Percentiles rank a stretch among this genome's conserved stretches.
phyloP scores from a whole-genome alignment of 1,139 yeast genomes.

The Yamadazyma sp. region DNA sequence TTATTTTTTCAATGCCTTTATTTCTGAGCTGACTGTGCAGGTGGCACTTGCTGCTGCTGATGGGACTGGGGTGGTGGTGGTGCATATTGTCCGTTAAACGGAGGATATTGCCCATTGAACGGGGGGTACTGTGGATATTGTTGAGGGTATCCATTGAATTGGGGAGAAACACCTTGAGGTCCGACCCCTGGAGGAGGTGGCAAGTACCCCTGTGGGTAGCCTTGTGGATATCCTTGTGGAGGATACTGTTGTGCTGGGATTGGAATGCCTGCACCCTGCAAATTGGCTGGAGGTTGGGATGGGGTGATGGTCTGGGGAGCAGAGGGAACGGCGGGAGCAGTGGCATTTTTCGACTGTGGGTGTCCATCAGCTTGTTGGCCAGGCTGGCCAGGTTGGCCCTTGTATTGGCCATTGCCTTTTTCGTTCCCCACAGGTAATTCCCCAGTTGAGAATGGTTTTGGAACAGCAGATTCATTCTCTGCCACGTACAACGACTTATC shows the following conservation, averaged over 20 bases:
- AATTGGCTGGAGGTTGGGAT: conserved; percentile 7
- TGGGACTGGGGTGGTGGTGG: conserved; percentile 8
- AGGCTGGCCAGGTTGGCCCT: conserved; percentile 48
- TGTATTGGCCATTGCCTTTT: conserved; percentile 42
- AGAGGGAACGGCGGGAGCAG: conserved; percentile 14
- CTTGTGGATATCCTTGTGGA: conserved; percentile 10
- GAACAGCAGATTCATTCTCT: conserved; percentile 72
- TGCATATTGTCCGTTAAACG: conserved; percentile 26
- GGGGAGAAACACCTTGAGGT: conserved; percentile 17
- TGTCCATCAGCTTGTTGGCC: conserved; percentile 12
- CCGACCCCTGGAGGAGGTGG: conserved; percentile 18
- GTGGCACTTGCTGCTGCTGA: conserved; percentile 8
- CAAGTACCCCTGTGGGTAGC: conserved; percentile 15
- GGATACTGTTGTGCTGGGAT: conserved; percentile 1
- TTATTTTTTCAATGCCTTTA: conserved; percentile 8
- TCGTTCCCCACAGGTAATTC: conserved; percentile 58
- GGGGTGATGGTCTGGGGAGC: conserved; percentile 20
- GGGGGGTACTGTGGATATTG: conserved; percentile 9
- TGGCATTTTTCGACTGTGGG: conserved; percentile 11
- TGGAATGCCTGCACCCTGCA: conserved; percentile 6
- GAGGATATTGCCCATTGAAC: conserved; percentile 21
- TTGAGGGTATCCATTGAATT: conserved; percentile 16
- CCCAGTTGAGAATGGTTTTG: conserved; percentile 82
- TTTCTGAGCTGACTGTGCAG: conserved; percentile 14
- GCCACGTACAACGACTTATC: conserved; percentile 90